These are phyloP conservation scores for Fusarium mangiferae DNA, from an alignment of 2,329 filamentous ascomycete genomes.

Conservation along the genomic window DNA sequence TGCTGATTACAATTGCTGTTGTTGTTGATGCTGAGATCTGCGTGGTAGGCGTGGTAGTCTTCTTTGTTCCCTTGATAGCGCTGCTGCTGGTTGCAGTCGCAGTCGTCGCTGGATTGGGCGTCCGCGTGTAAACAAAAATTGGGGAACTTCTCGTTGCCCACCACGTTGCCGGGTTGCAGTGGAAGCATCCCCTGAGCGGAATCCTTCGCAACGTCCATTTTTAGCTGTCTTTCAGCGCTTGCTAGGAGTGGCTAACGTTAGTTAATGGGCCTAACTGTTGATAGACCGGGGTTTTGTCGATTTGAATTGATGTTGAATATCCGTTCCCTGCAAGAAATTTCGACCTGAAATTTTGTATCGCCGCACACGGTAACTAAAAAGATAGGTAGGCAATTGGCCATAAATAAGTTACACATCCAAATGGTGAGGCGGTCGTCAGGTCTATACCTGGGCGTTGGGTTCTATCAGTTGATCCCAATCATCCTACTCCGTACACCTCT, in stretches of 20 bases:
- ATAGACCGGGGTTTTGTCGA: background rate
- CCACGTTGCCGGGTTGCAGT: constrained; percentile 52
- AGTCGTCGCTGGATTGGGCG: constrained; percentile 23
- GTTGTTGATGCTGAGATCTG: constrained; percentile 17
- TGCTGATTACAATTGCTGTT: constrained; percentile 40
- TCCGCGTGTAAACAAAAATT: constrained; percentile 56
- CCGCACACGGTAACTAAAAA: background rate
- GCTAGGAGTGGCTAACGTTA: background rate
- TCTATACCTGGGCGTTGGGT: constrained; percentile 16
- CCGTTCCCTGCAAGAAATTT: background rate
- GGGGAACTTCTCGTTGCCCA: constrained; percentile 51
- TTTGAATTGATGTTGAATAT: background rate
- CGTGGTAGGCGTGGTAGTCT: constrained; percentile 12
- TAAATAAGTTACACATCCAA: background rate
- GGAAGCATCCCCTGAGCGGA: constrained; percentile 41
- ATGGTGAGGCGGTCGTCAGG: constrained; percentile 1
- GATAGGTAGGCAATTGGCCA: background rate
- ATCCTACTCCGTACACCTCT: constrained; percentile 12
- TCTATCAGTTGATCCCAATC: constrained; percentile 12
- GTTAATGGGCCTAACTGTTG: background rate
- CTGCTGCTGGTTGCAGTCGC: constrained; percentile 12
- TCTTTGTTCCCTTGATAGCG: constrained; percentile 10
- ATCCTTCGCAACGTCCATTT: constrained; percentile 38
- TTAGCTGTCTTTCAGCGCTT: constrained; percentile 31
- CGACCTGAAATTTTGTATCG: background rate